Base-by-base conservation (phyloP, 352 stramenopile species). In the Phytopythium delawarense region DNA sequence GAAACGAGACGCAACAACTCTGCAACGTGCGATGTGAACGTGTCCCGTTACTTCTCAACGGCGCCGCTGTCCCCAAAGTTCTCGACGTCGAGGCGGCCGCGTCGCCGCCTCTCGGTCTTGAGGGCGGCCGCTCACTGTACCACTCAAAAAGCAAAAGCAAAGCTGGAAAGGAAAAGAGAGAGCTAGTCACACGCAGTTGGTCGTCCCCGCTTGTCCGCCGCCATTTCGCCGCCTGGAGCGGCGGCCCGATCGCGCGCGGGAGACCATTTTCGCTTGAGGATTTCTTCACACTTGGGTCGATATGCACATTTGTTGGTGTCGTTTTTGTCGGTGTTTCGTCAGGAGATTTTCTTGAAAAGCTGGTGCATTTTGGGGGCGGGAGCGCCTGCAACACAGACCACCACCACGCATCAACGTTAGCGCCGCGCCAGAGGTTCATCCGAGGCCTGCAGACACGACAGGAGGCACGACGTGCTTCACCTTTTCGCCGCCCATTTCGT, bases 1-100 rank as follows among this genome's bases (percentile, higher is more conserved):
- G 7, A 4, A 21, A n/a, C 40, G 40, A 45, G 28, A 32, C 16
- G 35, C 40, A 45, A 40, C 35, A 48, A n/a, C 15, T 28, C 20
- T 37, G 49, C 7, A 56, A 56, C 20, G 25, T 58, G 51, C 51
- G 30, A 34, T 58, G 52, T 58, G 52, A 58, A 44, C 52, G 46
- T 58, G 30, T 46, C 23, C 52, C 52, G 52, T 58, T 58, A 58
- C 20, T 58, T 58, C 20, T 45, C 52, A 58, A 58, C 52, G 52
- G 52, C 52, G 34, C 52, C 52, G 34, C 32, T 25, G 7, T 44
- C 52, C 52, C 52, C 52, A 58, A 52, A 58, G n/a, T 58, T 44
- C 1, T 35, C 52, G 52, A 46, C 52, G 20, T 40, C 52, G 52
- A 40, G 52, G n/a, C 52, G 25, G 18, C 51, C 25, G 30, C 50